Conservation (phyloP, 106 monocot genomes). For the Allium sativum region DNA sequence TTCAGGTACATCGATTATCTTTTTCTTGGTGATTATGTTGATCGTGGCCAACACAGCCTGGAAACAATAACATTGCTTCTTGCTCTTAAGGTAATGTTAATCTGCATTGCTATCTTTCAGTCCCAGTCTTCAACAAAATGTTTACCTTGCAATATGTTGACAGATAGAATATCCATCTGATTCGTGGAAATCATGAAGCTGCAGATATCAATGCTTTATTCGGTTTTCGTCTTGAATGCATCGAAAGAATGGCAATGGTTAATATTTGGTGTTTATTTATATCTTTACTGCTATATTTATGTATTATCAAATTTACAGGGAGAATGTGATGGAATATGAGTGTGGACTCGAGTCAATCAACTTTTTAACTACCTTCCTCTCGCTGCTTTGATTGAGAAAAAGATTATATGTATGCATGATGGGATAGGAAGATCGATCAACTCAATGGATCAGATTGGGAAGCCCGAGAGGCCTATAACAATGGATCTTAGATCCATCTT, state of each 20-base stretch:
- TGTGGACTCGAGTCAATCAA: conserved; percentile 94
- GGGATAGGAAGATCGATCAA: conserved; percentile 97
- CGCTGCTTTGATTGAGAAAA: conserved; percentile 90
- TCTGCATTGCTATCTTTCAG: no score
- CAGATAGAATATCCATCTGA: conserved; percentile 99
- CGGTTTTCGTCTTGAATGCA: conserved; percentile 96
- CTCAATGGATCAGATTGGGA: conserved; percentile 90
- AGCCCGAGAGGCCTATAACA: conserved; percentile 92
- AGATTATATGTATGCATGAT: conserved; percentile 99
- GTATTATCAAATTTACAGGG: conserved; percentile 70
- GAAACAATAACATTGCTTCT: conserved; percentile 94
- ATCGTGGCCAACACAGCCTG: conserved; percentile 93
- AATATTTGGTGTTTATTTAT: conserved; percentile 1
- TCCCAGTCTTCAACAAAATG: no score
- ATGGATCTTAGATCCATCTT: conserved; percentile 96
- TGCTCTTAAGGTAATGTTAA: conserved; percentile 94
- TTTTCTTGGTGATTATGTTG: conserved; percentile 99
- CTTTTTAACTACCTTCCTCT: conserved; percentile 91
- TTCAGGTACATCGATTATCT: conserved; percentile 97
- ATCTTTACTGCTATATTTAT: no score
- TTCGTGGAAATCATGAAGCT: conserved; percentile 96
- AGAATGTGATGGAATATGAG: conserved; percentile 99
- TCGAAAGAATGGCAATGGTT: conserved; percentile 89
- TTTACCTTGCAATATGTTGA: conserved; percentile 8
- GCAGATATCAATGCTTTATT: conserved; percentile 99